Conservation (phyloP, 345 rosid species). For the Boechera stricta region DNA sequence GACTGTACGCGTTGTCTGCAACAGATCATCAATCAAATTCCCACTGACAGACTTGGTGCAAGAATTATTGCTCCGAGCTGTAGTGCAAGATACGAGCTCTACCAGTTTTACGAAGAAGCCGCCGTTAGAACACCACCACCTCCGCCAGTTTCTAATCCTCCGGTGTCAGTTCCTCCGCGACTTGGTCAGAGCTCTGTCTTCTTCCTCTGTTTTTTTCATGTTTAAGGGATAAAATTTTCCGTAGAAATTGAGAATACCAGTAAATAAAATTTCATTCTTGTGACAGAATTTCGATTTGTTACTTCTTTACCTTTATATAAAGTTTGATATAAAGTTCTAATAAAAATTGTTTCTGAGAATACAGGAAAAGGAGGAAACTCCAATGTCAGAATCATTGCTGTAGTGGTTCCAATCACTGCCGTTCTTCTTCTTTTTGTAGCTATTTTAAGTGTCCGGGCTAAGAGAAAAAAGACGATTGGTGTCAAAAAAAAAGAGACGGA, state of each 20-base stretch:
- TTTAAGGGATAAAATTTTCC: too few relatives aligned
- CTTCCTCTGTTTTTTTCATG: too few relatives aligned
- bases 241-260: too few relatives aligned
- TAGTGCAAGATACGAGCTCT: constrained; percentile 42
- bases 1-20: constrained; percentile 43
- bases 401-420: constrained; percentile 40
- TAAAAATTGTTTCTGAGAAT: background rate
- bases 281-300: too few relatives aligned
- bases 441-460: constrained; percentile 29
- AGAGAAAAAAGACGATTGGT: constrained; percentile 19
- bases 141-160: too few relatives aligned
- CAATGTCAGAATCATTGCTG: constrained; percentile 34
- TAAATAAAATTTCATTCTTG: too few relatives aligned
- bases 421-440: constrained; percentile 26
- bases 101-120: constrained; percentile 37
- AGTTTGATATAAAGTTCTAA: background rate
- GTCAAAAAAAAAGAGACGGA: background rate
- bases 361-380: constrained; percentile 44
- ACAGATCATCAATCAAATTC: background rate
- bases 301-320: too few relatives aligned
- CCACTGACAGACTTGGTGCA: constrained; percentile 31
- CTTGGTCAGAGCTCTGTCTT: too few relatives aligned
- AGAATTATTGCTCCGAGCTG: constrained; percentile 43
- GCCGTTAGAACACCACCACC: background rate
- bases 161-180: too few relatives aligned